These are phyloP conservation scores for Microcos paniculata DNA, from an alignment of 345 rosid species.

Conservation along the genomic window DNA sequence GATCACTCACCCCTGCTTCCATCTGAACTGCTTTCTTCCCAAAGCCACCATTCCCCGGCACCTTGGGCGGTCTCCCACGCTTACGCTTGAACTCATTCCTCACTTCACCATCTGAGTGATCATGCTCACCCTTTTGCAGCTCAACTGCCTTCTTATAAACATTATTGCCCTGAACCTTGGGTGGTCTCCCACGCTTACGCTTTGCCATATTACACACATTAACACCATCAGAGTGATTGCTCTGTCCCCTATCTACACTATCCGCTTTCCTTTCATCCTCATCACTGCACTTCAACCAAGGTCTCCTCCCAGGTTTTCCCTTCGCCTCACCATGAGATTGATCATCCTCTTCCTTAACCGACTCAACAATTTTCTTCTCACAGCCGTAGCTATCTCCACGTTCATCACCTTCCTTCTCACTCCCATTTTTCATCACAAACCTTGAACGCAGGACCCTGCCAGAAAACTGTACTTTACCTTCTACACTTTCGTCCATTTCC, in stretches of 20 bases:
- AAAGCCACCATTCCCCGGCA: not conserved
- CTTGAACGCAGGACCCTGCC: conserved; percentile 53
- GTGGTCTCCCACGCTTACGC: conserved; percentile 39
- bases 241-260: not conserved
- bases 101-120: not conserved
- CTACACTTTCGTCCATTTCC: conserved; percentile 15
- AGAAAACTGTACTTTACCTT: conserved; percentile 22
- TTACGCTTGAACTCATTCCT: conserved; percentile 4
- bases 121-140: not conserved
- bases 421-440: conserved; percentile 24
- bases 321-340: conserved; percentile 1
- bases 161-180: conserved; percentile 16
- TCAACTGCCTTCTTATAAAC: not conserved
- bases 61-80: conserved; percentile 19
- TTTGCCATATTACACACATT: conserved; percentile 13
- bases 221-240: conserved; percentile 11
- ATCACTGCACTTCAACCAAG: conserved; percentile 14
- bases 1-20: not conserved
- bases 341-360: conserved; percentile 16
- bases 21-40: not conserved
- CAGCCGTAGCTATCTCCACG: conserved; percentile 1
- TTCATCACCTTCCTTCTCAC: conserved; percentile 13
- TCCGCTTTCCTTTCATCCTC: conserved; percentile 10
- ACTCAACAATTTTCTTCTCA: conserved; percentile 18
- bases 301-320: conserved; percentile 4